phyloP scores from a whole-genome alignment of 345 rosid genomes.

The Euphorbia lathyris region DNA sequence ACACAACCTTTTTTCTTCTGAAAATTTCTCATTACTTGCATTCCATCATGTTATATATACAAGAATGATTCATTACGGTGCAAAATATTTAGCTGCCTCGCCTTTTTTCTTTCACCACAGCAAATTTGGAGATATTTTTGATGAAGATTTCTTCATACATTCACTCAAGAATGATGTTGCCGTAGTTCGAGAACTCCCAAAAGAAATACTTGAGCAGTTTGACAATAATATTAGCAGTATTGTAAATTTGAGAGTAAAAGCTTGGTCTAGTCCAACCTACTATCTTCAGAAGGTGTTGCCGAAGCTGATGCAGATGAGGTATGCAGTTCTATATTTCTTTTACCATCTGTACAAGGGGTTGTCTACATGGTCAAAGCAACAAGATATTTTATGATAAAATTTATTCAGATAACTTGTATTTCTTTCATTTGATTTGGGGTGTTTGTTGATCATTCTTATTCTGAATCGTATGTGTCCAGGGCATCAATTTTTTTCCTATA shows the following conservation, averaged over 20 bases:
- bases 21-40: not conserved
- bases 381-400: not conserved
- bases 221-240: constrained; percentile 88
- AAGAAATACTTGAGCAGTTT: constrained; percentile 72
- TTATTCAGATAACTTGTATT: not conserved
- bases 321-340: constrained; percentile 17
- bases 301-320: constrained; percentile 65
- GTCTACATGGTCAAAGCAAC: not conserved
- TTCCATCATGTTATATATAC: not conserved
- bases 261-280: constrained; percentile 82
- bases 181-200: constrained; percentile 74
- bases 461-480: too few species aligned
- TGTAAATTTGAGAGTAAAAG: constrained; percentile 88
- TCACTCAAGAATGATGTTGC: constrained; percentile 70
- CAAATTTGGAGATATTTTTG: constrained; percentile 90
- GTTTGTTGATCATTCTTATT: not conserved
- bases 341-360: not conserved
- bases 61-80: not conserved
- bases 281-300: constrained; percentile 94
- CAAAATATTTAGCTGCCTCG: constrained; percentile 8
- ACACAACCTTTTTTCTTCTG: not conserved
- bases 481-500: not conserved
- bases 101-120: constrained; percentile 39
- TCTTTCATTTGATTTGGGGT: not conserved
- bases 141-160: constrained; percentile 83